Evolutionary conservation across 352 stramenopile genomes (phyloP), one percentile per base, ranked within the genome.

Genomic region (Discostella stelligera): DNA sequence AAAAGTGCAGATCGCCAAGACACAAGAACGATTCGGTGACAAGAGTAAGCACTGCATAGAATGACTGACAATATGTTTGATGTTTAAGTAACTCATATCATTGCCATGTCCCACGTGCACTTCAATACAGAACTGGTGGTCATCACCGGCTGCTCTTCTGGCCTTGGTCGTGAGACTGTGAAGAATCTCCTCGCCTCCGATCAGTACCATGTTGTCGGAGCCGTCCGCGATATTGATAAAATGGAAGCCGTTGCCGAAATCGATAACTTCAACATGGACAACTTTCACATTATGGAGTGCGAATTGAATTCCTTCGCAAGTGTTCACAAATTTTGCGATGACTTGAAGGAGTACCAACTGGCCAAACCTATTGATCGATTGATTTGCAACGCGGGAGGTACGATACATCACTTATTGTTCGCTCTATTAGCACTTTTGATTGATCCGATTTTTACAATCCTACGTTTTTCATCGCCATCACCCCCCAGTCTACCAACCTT

Each of bases 271-370:
- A 82, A 94, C 74, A 83, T 84, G 60, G 79, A 89, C 14, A 89
- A 86, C 68, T 95, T 95, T 81, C 89, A 91, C 18, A 88, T 94
- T 16, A 93, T 95, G 85, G 64, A 95, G 53, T 89, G 88, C n/a
- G 93, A 96, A 74, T 71, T 96, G 11, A 94, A 94, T 68, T 95
- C 90, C 8, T 94, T 96, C 66, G 83, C 86, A 2, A 93, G 81
- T 65, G 92, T 96, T 14, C 71, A 88, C 13, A 80, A 94, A 55
- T 96, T 96, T 78, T 91, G 83, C 49, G 65, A 90, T 3, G 80
- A 94, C 8, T 49, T 96, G 3, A 83, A 95, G 64, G 83, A 92
- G 55, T 94, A 91, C 62, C 72, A 85, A 60, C 18, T 81, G 21
- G 75, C 48, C 53, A 94, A 94, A 60, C 89, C 89, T 4, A 84